Evolutionary conservation across 225 moss, liverwort and hornwort species (phyloP), one percentile per base, ranked within the genome.

Genomic region (Rhytidiadelphus loreus): DNA sequence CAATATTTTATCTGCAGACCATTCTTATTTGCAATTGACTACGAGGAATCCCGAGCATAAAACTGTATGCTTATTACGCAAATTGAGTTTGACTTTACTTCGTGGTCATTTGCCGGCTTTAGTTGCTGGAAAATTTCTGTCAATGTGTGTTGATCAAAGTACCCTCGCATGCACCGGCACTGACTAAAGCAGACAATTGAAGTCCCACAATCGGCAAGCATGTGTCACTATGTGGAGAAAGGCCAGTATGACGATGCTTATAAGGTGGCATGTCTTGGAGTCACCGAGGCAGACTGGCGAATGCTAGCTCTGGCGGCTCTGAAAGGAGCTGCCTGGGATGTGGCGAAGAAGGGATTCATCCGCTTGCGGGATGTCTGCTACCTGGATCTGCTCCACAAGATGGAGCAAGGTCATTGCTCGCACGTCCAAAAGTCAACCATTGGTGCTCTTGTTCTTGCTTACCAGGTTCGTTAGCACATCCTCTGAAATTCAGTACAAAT

Each of bases 261-360:
- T 48, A 93, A 92, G 90, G 97, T 99, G 57, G 97, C 98, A 73
- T 99, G 98, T 87, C 93, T 99, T 37, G 98, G 98, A 86, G 97
- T 99, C 55, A 97, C 96, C 24, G 98, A 99, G 90, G 96, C 91
- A 88, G 98, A 99, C 82, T 99, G 98, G 98, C 96, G 95, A 71
- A 90, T 90, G 91, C 93, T 99, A 65, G 97, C 96, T 30, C 80
- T 96, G 24, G 94, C 94, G 48, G 94, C 98, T 55, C 86, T 99
- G 82, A 93, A 95, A 90, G 92, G 93, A 39, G 60, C 92, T 86
- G 91, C 91, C 21, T 96, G 93, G 97, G 96, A 97, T 89, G 94
- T 99, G 89, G 98, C 98, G n/a, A 93, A 92, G 91, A 94, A 94
- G 80, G 93, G 96, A 44, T 99, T 97, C 89, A 91, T 97, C 32